phyloP scores from a whole-genome alignment of 257 asterid species.

The Coffea canephora region DNA sequence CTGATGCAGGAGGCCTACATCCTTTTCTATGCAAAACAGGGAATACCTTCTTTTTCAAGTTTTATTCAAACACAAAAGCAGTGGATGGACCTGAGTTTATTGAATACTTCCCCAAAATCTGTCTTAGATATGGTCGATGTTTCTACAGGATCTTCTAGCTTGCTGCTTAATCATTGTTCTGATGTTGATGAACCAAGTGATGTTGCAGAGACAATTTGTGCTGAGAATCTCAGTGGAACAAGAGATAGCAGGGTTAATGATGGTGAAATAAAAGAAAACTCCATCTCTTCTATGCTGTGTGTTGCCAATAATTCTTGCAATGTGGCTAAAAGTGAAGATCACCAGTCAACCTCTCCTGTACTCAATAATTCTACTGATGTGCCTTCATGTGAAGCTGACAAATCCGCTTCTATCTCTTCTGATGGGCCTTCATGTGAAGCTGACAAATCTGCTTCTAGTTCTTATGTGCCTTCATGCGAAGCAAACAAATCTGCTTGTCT shows the following conservation, averaged over 20 bases:
- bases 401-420: slow-evolving; percentile 27
- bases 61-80: slow-evolving; percentile 51
- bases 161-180: slow-evolving; percentile 12
- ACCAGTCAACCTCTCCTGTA: neutral
- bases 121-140: slow-evolving; percentile 53
- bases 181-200: slow-evolving; percentile 31
- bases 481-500: slow-evolving; percentile 31
- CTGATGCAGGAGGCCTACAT: slow-evolving; percentile 85
- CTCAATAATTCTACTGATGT: neutral
- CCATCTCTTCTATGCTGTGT: slow-evolving; percentile 23
- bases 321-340: slow-evolving; percentile 5
- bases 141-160: slow-evolving; percentile 26
- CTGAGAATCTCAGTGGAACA: slow-evolving; percentile 22
- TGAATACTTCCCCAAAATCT: slow-evolving; percentile 75
- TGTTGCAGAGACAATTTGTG: slow-evolving; percentile 22
- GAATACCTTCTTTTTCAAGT: slow-evolving; percentile 65
- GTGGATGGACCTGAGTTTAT: slow-evolving; percentile 25
- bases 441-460: slow-evolving; percentile 30
- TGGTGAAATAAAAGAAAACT: slow-evolving; percentile 19
- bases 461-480: slow-evolving; percentile 17
- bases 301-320: slow-evolving; percentile 20
- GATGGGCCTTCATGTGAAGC: slow-evolving; percentile 20
- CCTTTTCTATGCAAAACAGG: slow-evolving; percentile 75
- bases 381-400: slow-evolving; percentile 26
- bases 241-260: slow-evolving; percentile 22